These are phyloP conservation scores for Sphaerulina populicola DNA, from an alignment of 2,329 filamentous ascomycete genomes.

Conservation along the genomic window DNA sequence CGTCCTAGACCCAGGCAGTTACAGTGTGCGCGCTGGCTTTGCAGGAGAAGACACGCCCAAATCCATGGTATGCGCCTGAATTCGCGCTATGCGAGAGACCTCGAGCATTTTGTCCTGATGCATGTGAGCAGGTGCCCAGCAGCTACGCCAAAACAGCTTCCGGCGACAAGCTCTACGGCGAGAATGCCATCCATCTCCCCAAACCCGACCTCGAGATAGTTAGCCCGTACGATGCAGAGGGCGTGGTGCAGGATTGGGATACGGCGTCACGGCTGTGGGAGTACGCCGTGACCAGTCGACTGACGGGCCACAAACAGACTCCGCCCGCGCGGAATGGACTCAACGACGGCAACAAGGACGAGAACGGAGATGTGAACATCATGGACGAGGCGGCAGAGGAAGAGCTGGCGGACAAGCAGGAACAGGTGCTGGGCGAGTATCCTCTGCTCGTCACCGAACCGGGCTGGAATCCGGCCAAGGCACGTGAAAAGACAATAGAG, in stretches of 20 bases:
- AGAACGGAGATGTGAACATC: constrained; percentile 42
- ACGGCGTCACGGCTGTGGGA: constrained; percentile 84
- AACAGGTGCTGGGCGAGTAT: constrained; percentile 79
- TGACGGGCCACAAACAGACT: constrained; percentile 67
- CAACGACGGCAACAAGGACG: constrained; percentile 56
- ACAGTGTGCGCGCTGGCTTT: constrained; percentile 84
- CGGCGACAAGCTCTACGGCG: constrained; percentile 64
- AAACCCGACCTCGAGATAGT: constrained; percentile 69
- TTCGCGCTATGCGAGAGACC: neutral
- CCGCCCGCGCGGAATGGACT: constrained; percentile 67
- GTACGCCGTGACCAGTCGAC: constrained; percentile 76
- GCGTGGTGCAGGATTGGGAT: constrained; percentile 94
- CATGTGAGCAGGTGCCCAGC: constrained; percentile 48
- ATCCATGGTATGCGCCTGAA: constrained; percentile 53
- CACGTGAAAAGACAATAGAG: constrained; percentile 88
- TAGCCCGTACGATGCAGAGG: constrained; percentile 85
- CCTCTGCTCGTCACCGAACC: constrained; percentile 90
- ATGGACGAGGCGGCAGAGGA: constrained; percentile 54
- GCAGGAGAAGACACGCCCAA: constrained; percentile 97
- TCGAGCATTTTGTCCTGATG: neutral
- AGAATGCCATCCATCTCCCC: constrained; percentile 77
- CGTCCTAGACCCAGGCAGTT: constrained; percentile 90
- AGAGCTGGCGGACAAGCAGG: constrained; percentile 47
- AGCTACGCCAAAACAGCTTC: constrained; percentile 63
- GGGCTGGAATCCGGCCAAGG: constrained; percentile 81